Evolutionary conservation across 257 asterid genomes (phyloP).

Genomic region (Knoxia roxburghii): DNA sequence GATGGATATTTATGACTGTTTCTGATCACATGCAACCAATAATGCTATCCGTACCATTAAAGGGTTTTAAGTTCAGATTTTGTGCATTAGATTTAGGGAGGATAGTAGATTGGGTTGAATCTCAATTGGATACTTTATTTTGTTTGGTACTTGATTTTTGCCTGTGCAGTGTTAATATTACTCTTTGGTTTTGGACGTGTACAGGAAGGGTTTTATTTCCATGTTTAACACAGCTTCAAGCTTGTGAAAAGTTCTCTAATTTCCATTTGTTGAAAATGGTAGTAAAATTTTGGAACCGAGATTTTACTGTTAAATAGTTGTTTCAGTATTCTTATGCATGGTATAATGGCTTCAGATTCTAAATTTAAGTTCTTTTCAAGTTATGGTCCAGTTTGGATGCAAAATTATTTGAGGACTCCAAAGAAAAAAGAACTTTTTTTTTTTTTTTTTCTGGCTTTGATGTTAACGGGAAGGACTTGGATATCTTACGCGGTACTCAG

Average conservation of each 20-base stretch:
- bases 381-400: background rate
- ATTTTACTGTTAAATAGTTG: background rate
- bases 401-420: background rate
- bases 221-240: background rate
- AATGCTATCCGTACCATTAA: background rate
- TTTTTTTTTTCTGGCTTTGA: background rate
- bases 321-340: background rate
- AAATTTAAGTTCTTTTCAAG: background rate
- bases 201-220: slow-evolving; percentile 1
- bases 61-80: slow-evolving; percentile 1
- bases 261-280: background rate
- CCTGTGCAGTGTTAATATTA: background rate
- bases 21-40: slow-evolving; percentile 20
- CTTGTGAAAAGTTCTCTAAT: background rate
- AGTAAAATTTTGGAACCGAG: background rate
- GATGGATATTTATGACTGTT: background rate
- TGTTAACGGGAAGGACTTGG: background rate
- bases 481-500: background rate
- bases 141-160: background rate
- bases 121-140: background rate
- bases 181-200: background rate
- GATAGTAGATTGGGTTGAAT: slow-evolving; percentile 1
- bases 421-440: too few species aligned
- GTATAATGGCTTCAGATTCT: background rate
- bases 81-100: slow-evolving; percentile 1